Evolutionary conservation across 495 filamentous ascomycete genomes (phyloP), one percentile per base, ranked within the genome.

Genomic region (Beverwykella pulmonaria): DNA sequence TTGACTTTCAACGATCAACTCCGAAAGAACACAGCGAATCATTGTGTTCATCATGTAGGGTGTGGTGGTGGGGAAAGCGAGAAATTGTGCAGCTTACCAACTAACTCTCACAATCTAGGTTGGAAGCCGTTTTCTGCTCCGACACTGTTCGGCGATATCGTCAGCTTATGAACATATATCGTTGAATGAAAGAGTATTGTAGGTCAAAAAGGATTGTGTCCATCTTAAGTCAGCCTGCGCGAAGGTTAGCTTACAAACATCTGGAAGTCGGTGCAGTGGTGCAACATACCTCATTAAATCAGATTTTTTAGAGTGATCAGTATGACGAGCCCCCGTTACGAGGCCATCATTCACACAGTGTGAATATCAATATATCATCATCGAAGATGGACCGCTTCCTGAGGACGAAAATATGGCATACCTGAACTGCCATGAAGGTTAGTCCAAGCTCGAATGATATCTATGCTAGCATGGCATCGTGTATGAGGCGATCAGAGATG

Each of bases 241-340:
- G 44, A 14, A 26, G 29, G 34, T 67, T 68, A 63, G 53, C 25
- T 39, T 54, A 53, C 17, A 20, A 20, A 25, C 22, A 2, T 17
- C 34, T 6, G 1, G 1, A 15, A 9, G n/a, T 49, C 3, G 2
- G 29, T 1, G n/a, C 17, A 22, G 57, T n/a, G n/a, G 36, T 25
- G 3, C 12, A 49, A 66, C 73, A 65, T 81, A 93, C 90, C 90
- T 93, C 90, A 94, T 94, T 95, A 95, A 92, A 97, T 97, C 92
- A 97, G 92, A 96, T 88, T 94, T 93, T 91, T 88, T 85, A 81
- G 83, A 79, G 84, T 84, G 88, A 90, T 94, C 92, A 95, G 78
- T 82, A 59, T 87, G 58, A 62, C 87, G 73, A 53, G 47, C 64
- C 73, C 57, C 60, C 71, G 66, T 73, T 74, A 73, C 58, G 70